Conservation (phyloP, 805 yeast genomes). For the Candida andamanensis region DNA sequence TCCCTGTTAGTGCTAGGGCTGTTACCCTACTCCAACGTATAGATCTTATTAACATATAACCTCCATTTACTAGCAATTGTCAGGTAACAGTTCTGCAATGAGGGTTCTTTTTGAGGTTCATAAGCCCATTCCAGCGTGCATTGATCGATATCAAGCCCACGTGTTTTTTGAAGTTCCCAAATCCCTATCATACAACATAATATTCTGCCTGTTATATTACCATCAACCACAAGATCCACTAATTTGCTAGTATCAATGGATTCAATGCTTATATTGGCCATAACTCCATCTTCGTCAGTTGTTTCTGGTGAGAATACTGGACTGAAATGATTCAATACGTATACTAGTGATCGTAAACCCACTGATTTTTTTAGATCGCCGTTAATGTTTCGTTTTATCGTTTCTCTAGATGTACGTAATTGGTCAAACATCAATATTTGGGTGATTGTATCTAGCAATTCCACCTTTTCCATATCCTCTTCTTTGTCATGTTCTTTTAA, state of each 20-base stretch:
- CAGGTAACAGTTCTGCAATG: too few species aligned
- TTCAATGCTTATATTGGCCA: slow-evolving; percentile 1
- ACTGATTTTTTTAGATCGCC: too few species aligned
- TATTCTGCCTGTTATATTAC: slow-evolving; percentile 24
- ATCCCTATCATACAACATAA: slow-evolving; percentile 31
- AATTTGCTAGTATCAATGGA: slow-evolving; percentile 11
- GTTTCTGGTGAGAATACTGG: slow-evolving; percentile 4
- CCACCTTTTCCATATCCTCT: slow-evolving; percentile 3
- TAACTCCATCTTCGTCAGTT: background rate
- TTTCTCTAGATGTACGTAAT: slow-evolving; percentile 2
- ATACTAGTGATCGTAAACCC: slow-evolving; percentile 1
- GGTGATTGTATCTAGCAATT: slow-evolving; percentile 1
- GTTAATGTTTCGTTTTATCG: background rate
- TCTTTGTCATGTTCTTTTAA: slow-evolving; percentile 1
- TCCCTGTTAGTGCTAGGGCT: too few species aligned
- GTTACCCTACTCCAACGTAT: slow-evolving; percentile 25
- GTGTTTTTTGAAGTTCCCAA: slow-evolving; percentile 29
- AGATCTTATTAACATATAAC: slow-evolving; percentile 25
- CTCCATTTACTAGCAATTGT: too few species aligned
- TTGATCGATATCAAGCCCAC: too few species aligned
- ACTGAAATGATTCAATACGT: slow-evolving; percentile 5
- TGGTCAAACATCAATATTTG: slow-evolving; percentile 3
- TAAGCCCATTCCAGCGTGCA: background rate
- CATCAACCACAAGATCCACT: slow-evolving; percentile 12
- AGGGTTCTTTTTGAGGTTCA: background rate